Base-by-base conservation (phyloP, 805 yeast species). In the Metschnikowia matae region DNA sequence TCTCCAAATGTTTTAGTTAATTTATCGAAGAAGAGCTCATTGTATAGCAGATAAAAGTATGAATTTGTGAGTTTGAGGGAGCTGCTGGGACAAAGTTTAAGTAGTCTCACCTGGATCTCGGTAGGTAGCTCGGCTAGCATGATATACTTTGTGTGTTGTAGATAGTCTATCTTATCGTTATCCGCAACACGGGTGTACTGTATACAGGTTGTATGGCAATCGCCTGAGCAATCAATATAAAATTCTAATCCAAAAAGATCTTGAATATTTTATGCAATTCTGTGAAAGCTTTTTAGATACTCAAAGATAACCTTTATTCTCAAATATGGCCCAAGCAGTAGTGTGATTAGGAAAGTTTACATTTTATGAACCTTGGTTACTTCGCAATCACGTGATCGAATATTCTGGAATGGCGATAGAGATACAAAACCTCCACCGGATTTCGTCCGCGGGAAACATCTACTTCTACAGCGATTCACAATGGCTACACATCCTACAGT, bases 1-100 rank as follows among this genome's bases (percentile, higher is more conserved):
- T 68, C 72, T 6, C 79, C 79, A 55, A 70, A 73, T 4, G 62
- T 65, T 5, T 52, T 43, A 31, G 69, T 52, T 4, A 78, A 64
- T 56, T 67, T 68, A 29, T 74, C 69, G 55, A 72, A 71, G 58
- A 69, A 78, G 15, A 74, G 54, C 46, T 78, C 78, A 59, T 83
- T 83, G 64, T 80, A 73, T 44, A 82, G 62, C 3, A 69, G 56
- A 55, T 75, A 81, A 57, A 77, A 80, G 41, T 73, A 74, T n/a
- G 69, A 62, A 45, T 67, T 73, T n/a, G 60, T 59, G 44, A 60
- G 54, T 49, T 70, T 70, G 45, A 70, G 64, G 14, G 68, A 55
- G 34, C 74, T 65, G 7, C 58, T 56, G 0, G 78, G 78, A 3
- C 57, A 61, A 4, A 62, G 56, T 18, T 54, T 57, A 5, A 77